phyloP scores from a whole-genome alignment of 1,284 basidiomycete genomes.

The Leccinum fallax region DNA sequence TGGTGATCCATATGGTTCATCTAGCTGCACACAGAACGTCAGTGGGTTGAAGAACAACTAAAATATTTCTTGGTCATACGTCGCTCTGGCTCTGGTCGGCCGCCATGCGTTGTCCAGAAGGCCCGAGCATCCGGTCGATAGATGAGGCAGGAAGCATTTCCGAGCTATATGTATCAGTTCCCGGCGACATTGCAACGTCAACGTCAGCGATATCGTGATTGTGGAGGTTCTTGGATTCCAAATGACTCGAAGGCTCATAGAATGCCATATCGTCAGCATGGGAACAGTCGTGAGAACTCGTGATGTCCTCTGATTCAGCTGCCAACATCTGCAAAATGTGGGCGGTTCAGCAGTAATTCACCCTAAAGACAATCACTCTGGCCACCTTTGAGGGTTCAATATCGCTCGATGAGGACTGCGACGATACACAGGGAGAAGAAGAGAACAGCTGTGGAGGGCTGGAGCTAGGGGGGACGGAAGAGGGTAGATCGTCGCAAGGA shows the following conservation, averaged over 20 bases:
- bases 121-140: neutral
- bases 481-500: slow-evolving; percentile 12
- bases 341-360: slow-evolving; percentile 4
- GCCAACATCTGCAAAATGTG: slow-evolving; percentile 7
- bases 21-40: slow-evolving; percentile 14
- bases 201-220: neutral
- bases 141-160: neutral
- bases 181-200: neutral
- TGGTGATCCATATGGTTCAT: slow-evolving; percentile 5
- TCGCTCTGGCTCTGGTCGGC: slow-evolving; percentile 9
- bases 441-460: slow-evolving; percentile 50
- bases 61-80: slow-evolving; percentile 18
- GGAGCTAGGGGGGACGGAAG: slow-evolving; percentile 50
- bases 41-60: neutral
- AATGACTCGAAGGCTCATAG: neutral
- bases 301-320: neutral
- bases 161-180: neutral
- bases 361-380: neutral
- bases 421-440: slow-evolving; percentile 46
- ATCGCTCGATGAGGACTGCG: slow-evolving; percentile 37
- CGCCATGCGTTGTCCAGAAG: slow-evolving; percentile 14
- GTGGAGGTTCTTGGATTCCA: neutral
- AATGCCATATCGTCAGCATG: neutral
- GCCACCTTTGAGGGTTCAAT: slow-evolving; percentile 17
- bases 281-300: neutral